Base-by-base conservation (phyloP, 2,329 filamentous ascomycete genomes). In the Lachnellula willkommii region DNA sequence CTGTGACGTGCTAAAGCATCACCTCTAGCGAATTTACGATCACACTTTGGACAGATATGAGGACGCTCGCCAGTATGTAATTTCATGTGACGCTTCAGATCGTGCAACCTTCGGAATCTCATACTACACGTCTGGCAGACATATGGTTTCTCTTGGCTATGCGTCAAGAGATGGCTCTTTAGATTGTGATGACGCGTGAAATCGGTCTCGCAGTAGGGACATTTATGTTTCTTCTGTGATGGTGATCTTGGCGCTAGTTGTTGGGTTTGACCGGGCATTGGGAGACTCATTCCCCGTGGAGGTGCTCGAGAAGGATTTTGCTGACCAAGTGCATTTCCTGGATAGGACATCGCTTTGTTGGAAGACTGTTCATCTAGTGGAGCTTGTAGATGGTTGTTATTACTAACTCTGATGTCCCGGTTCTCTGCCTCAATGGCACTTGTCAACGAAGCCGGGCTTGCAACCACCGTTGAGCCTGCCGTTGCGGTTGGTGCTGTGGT, bases 61-160 rank as follows among this genome's bases (percentile, higher is more conserved):
- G 92, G 92, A 67, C 95, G 87, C 75, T 99, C 94, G 54, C 94
- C 94, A 0, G 93, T 97, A 69, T 99, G 94, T 22, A 99, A 81
- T 74, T 99, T 99, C 62, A 88, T 91, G 71, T 99, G 94, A 42
- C 94, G 85, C 76, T 99, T 99, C 63, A 99, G 75, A 68, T 99
- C 94, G 70, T 99, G 94, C 51, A 97, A 78, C 61, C 94, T 85
- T 54, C 94, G 84, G 73, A 99, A 99, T 52, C 93, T 85, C 72
- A 94, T 89, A 65, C 93, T 84, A 71, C 94, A 99, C n/a, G 89
- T 90, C 60, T 90, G 86, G 70, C 94, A 99, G 28, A 94, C 83
- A 69, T 94, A 99, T 0, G 94, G 94, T 73, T 99, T 99, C 72
- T 99, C 94, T 77, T 99, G 93, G 67, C 92, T 96, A 72, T 97